Evolutionary conservation across 805 yeast species (phyloP).

Genomic region (Millerago galiae): DNA sequence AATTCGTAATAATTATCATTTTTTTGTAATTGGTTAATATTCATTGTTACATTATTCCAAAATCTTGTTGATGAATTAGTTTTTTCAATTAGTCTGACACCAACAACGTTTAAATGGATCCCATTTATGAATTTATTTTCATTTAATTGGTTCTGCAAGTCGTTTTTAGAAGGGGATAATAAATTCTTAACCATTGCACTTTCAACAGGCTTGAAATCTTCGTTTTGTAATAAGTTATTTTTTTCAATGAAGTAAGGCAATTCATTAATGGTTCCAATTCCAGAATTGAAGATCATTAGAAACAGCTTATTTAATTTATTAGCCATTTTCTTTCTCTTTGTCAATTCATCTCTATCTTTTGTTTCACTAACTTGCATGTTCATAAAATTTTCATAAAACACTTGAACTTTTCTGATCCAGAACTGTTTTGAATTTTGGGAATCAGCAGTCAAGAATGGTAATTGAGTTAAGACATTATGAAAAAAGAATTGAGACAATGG

Average conservation of each 20-base stretch:
- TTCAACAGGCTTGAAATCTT: slow-evolving; percentile 19
- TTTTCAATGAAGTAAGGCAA: slow-evolving; percentile 36
- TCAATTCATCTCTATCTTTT: slow-evolving; percentile 67
- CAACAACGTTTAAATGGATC: slow-evolving; percentile 57
- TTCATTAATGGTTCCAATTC: slow-evolving; percentile 58
- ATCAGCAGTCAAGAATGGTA: slow-evolving; percentile 61
- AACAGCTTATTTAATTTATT: slow-evolving; percentile 56
- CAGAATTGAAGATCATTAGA: slow-evolving; percentile 67
- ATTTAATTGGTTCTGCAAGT: slow-evolving; percentile 25
- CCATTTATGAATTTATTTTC: slow-evolving; percentile 42
- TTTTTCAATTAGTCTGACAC: slow-evolving; percentile 42
- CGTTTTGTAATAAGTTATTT: slow-evolving; percentile 21
- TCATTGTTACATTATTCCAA: slow-evolving; percentile 21
- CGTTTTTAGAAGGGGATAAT: slow-evolving; percentile 36
- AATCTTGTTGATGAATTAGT: slow-evolving; percentile 17
- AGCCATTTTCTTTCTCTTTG: slow-evolving; percentile 61
- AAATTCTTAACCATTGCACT: slow-evolving; percentile 28
- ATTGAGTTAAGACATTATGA: slow-evolving; percentile 51
- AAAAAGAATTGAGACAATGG: slow-evolving; percentile 70
- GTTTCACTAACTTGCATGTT: slow-evolving; percentile 64
- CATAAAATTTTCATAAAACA: slow-evolving; percentile 75
- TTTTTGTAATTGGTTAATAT: slow-evolving; percentile 13
- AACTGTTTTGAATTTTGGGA: slow-evolving; percentile 47
- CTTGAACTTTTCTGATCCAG: slow-evolving; percentile 77
- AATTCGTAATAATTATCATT: slow-evolving; percentile 22